Evolutionary conservation across 306 rosid species (phyloP).

Genomic region (Pueraria montana): DNA sequence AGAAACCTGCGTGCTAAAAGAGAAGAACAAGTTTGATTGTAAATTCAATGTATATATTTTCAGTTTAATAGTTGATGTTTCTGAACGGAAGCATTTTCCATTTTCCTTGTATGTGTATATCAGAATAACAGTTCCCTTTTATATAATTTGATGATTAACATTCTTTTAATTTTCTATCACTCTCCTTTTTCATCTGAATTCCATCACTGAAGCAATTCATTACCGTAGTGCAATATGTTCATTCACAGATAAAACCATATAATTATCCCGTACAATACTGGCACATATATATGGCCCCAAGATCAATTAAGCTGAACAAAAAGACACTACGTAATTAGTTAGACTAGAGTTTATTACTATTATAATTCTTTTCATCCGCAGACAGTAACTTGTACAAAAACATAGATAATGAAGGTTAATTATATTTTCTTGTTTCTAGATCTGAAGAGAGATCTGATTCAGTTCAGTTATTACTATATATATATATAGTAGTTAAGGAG

Average conservation of each 20-base stretch:
- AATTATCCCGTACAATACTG: not conserved
- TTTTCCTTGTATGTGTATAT: not conserved
- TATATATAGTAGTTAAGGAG: too few relatives aligned
- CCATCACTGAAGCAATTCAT: not conserved
- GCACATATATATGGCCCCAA: not conserved
- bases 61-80: not conserved
- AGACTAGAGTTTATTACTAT: constrained; percentile 12
- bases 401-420: not conserved
- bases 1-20: not conserved
- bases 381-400: not conserved
- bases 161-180: not conserved
- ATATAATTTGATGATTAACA: not conserved
- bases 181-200: not conserved
- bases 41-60: not conserved
- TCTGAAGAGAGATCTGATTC: not conserved
- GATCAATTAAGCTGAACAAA: constrained; percentile 1
- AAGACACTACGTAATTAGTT: not conserved
- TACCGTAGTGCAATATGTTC: not conserved
- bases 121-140: not conserved
- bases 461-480: constrained; percentile 1
- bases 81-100: not conserved
- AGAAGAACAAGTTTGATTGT: not conserved
- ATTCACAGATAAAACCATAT: not conserved
- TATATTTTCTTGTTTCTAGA: not conserved
- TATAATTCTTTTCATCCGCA: not conserved